phyloP scores from a whole-genome alignment of 202 grass and related monocot species.

The Schoenoplectus tabernaemontani region DNA sequence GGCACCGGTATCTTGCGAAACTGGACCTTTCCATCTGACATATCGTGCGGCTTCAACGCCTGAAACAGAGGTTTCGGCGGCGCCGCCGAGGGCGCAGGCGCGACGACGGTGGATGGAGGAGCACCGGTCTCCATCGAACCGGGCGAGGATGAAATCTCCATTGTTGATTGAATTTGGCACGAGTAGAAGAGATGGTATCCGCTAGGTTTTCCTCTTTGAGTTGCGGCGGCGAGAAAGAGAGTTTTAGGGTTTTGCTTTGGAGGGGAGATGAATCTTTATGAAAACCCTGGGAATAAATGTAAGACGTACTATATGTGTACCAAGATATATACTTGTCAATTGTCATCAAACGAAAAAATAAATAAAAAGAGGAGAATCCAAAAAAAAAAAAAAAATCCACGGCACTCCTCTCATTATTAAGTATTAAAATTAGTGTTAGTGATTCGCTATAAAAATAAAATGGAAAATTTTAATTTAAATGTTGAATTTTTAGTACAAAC shows the following conservation, averaged over 20 bases:
- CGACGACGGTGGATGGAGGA: background rate
- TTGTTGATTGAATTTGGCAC: background rate
- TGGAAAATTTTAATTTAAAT: too few relatives aligned
- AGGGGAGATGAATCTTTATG: background rate
- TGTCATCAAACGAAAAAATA: too few relatives aligned
- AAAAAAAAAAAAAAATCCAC: too few relatives aligned
- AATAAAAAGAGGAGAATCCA: too few relatives aligned
- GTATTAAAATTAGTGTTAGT: too few relatives aligned
- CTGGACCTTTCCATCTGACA: conserved; percentile 58
- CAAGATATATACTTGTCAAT: background rate
- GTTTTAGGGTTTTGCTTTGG: conserved; percentile 10
- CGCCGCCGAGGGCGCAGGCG: background rate
- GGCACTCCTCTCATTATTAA: too few relatives aligned
- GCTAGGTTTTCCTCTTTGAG: background rate
- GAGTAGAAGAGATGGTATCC: background rate
- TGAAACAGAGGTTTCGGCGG: conserved; percentile 27
- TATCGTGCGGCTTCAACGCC: conserved; percentile 75
- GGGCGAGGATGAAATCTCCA: background rate
- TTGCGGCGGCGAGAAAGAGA: background rate
- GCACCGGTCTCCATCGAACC: conserved; percentile 14
- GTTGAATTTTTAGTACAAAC: too few relatives aligned
- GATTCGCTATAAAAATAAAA: too few relatives aligned
- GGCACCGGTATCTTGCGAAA: conserved; percentile 65
- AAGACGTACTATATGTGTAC: background rate
- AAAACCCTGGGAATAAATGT: background rate